Evolutionary conservation across 768 basidiomycete species (phyloP).

Genomic region (Lyophyllum semitale): DNA sequence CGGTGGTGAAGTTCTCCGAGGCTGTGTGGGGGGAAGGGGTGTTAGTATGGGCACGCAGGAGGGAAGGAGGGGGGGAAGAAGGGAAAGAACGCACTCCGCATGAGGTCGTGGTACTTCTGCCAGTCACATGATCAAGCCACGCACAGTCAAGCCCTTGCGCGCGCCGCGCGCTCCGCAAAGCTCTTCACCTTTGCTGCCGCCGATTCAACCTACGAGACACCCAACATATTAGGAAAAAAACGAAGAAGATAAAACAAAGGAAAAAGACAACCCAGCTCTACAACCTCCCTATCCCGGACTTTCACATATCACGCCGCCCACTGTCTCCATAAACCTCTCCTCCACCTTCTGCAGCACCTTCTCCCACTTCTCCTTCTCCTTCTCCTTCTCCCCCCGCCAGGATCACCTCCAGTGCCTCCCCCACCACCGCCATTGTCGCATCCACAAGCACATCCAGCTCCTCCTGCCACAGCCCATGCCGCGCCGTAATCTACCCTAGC

Average conservation of each 20-base stretch:
- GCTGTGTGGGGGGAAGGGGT: conserved; percentile 33
- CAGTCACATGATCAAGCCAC: conserved; percentile 85
- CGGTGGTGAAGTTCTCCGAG: conserved; percentile 50
- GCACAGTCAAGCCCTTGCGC: conserved; percentile 75
- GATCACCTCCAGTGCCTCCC: conserved; percentile 49
- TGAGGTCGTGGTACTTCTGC: conserved; percentile 73
- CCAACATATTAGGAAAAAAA: conserved; percentile 4
- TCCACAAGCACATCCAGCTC: conserved; percentile 46
- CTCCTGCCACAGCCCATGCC: conserved; percentile 61
- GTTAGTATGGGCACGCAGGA: not conserved
- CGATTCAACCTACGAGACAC: conserved; percentile 35
- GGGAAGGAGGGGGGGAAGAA: conserved; percentile 1
- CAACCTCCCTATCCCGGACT: conserved; percentile 35
- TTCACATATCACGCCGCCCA: conserved; percentile 37
- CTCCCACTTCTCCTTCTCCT: conserved; percentile 40
- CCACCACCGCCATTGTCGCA: conserved; percentile 43
- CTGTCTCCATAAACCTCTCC: conserved; percentile 38
- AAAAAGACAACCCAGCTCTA: conserved; percentile 32
- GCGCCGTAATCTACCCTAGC: conserved; percentile 57
- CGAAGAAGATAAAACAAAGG: conserved; percentile 1
- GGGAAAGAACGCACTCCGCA: conserved; percentile 56
- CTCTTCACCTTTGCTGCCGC: conserved; percentile 37
- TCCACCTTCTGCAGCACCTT: conserved; percentile 44
- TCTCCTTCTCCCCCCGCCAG: conserved; percentile 31
- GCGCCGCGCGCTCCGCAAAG: conserved; percentile 66